A percentile compares a stretch with the other conserved stretches of the same genome.
Evolutionary conservation across 495 filamentous ascomycete genomes (phyloP).

Genomic region (Tuber magnatum): DNA sequence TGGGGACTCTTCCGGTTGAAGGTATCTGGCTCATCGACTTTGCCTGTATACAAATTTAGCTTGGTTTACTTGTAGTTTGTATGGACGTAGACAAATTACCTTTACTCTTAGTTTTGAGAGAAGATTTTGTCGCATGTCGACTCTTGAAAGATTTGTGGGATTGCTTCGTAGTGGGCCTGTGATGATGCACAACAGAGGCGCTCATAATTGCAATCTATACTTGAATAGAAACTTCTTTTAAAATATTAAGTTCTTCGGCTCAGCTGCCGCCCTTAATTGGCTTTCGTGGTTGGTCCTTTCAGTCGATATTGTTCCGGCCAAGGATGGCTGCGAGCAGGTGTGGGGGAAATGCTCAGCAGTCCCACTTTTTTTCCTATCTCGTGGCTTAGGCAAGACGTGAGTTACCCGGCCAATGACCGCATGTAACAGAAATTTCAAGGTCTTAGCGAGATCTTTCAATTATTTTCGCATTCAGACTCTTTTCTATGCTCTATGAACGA

Average conservation of each 20-base stretch:
- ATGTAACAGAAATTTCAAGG: slow-evolving; percentile 1
- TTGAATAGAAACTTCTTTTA: not conserved
- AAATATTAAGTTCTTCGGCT: slow-evolving; percentile 7
- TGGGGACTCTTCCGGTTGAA: slow-evolving; percentile 77
- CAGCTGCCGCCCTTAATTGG: not conserved
- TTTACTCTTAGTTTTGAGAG: slow-evolving; percentile 72
- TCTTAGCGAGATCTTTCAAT: slow-evolving; percentile 9
- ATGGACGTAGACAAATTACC: slow-evolving; percentile 48
- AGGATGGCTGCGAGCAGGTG: not conserved
- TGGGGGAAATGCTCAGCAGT: slow-evolving; percentile 19
- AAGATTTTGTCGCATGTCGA: slow-evolving; percentile 77
- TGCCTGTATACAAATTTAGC: slow-evolving; percentile 33
- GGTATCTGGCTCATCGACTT: slow-evolving; percentile 42
- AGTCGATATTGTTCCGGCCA: not conserved
- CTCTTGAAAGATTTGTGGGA: slow-evolving; percentile 86
- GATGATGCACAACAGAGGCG: slow-evolving; percentile 56
- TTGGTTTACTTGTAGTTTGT: slow-evolving; percentile 38
- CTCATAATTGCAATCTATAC: slow-evolving; percentile 12
- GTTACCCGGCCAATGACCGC: slow-evolving; percentile 17
- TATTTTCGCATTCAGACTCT: not conserved
- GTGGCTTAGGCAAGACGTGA: too few relatives aligned
- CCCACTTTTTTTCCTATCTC: slow-evolving; percentile 9
- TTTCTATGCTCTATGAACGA: slow-evolving; percentile 41
- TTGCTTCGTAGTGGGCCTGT: slow-evolving; percentile 82
- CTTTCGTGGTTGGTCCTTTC: not conserved